Base-by-base conservation (phyloP, 768 basidiomycete species). In the Lepiota brunneoincarnata region DNA sequence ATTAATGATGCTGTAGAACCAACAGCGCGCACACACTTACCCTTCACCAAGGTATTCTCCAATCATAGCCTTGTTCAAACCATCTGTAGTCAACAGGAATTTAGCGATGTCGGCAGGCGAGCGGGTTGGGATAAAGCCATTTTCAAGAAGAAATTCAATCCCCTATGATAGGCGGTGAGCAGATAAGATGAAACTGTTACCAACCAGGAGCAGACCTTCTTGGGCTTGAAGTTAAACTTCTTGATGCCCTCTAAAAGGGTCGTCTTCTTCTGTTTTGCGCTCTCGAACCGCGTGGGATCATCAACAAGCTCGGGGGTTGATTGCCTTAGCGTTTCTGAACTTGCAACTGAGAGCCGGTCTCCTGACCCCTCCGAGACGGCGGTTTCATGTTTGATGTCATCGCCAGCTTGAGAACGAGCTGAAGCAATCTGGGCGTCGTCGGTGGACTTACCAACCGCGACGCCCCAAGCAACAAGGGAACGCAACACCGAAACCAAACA, bases 211-310 rank as follows among this genome's bases (percentile, higher is more conserved):
- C 86, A 42, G 63, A 95, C 94, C 61, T 86, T 82, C 72, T 98
- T 98, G n/a, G 96, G 95, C 72, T 97, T 98, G 77, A 88, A 93
- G 67, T 98, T 98, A 72, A 99, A 99, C 70, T 93, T 93, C 69
- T 89, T 94, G 70, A 98, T 90, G 23, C 97, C 97, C 66, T 98
- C 96, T 36, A 94, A 72, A 24, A 98, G 69, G 0, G 89, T 95
- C 31, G 92, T 98, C 73, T 99, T 99, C 72, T 91, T 89, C 72
- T 93, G 91, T 68, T 97, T 98, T 10, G 94, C 97, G 56, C 82
- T 94, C 74, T 98, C 96, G 59, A 99, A 98, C 63, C 82, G 81
- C 17, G 79, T 86, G 1, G 96, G 96, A 67, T 98, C 96, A 63
- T 98, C 97, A n/a, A 72, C 70, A 36, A 86, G 64, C 54, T 93